A percentile compares a stretch with the other conserved stretches of the same genome.
These are phyloP conservation scores for Plasmodium knowlesi DNA, from an alignment of 169 alveolate species.

Conservation along the genomic window DNA sequence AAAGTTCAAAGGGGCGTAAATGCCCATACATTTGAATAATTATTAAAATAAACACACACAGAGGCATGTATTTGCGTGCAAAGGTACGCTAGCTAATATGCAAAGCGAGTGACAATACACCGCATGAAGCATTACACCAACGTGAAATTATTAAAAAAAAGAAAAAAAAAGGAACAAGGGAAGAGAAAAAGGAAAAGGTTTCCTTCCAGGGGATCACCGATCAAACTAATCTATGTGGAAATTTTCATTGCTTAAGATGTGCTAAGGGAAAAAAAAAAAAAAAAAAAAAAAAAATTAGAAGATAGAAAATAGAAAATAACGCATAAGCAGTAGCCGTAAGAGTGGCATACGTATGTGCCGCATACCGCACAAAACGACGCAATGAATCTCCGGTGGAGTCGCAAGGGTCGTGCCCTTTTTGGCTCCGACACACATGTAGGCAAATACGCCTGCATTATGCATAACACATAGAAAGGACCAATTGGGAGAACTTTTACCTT, in stretches of 20 bases:
- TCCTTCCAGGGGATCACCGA: not conserved
- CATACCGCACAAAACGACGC: not conserved
- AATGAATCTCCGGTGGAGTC: not conserved
- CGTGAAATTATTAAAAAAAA: not conserved
- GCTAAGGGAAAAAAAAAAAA: constrained; percentile 23
- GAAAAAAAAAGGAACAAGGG: not conserved
- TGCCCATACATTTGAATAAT: not conserved
- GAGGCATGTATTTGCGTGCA: not conserved
- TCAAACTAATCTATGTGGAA: constrained; percentile 63
- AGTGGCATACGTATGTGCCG: not conserved
- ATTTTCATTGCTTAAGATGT: constrained; percentile 71
- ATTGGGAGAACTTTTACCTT: constrained; percentile 2
- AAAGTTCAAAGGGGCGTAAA: not conserved
- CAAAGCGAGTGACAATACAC: not conserved
- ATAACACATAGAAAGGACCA: not conserved
- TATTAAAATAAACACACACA: not conserved
- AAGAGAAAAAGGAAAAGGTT: not conserved
- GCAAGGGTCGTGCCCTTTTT: not conserved
- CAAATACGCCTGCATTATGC: not conserved
- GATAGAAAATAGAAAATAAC: not conserved
- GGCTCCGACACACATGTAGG: not conserved
- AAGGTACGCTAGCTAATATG: not conserved
- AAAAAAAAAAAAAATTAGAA: not conserved
- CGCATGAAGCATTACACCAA: not conserved
- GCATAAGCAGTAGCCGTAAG: not conserved